These are phyloP conservation scores for Coffea canephora DNA, from an alignment of 257 asterid species.

Conservation along the genomic window DNA sequence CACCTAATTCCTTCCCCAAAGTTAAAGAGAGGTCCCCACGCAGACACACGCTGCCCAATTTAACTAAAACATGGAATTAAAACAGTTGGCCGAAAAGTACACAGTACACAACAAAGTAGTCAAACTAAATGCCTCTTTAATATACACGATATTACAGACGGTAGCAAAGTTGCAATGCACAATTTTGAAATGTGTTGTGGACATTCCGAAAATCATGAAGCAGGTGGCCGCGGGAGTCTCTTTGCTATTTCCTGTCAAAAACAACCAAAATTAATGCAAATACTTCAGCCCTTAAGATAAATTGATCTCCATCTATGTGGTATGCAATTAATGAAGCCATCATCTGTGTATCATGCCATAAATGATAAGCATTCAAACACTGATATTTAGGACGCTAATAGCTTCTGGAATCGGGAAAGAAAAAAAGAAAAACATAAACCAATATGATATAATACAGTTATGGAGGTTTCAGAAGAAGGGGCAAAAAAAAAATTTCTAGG, in stretches of 20 bases:
- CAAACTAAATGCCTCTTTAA: conserved; percentile 21
- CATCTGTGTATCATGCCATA: neutral
- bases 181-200: neutral
- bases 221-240: conserved; percentile 72
- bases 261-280: neutral
- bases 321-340: neutral
- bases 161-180: conserved; percentile 23
- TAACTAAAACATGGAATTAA: no score
- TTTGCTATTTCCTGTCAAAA: conserved; percentile 73
- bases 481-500: neutral
- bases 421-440: neutral
- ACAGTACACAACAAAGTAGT: neutral
- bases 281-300: neutral
- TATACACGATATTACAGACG: conserved; percentile 36
- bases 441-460: no score
- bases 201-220: conserved; percentile 34
- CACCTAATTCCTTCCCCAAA: no score
- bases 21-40: no score
- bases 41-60: no score
- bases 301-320: neutral
- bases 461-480: neutral
- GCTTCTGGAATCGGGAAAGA: neutral
- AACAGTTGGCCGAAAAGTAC: neutral
- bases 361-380: neutral
- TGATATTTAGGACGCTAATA: neutral